Percentiles rank a stretch among this genome's conserved stretches.
phyloP scores from a whole-genome alignment of 2,329 filamentous ascomycete genomes.

The Fusarium heterosporum region DNA sequence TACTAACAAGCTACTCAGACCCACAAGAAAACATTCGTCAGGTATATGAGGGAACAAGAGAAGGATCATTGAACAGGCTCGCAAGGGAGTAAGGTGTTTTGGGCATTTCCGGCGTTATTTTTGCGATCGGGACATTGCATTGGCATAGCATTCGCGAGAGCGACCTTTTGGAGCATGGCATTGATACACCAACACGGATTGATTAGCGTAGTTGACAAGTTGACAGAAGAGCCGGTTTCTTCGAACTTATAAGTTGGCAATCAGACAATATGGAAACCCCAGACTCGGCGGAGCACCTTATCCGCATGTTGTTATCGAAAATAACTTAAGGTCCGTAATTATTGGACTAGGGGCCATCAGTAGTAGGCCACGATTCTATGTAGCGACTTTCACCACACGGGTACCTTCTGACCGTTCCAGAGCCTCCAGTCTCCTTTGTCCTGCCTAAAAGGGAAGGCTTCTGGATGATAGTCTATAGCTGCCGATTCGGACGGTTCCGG shows the following conservation, averaged over 20 bases:
- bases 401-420: not conserved
- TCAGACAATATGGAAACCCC: conserved; percentile 8
- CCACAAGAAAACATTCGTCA: conserved; percentile 97
- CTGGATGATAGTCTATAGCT: conserved; percentile 24
- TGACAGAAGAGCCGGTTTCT: conserved; percentile 7
- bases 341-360: no score
- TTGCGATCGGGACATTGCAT: conserved; percentile 27
- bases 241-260: conserved; percentile 3
- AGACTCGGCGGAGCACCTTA: not conserved
- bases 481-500: conserved; percentile 34
- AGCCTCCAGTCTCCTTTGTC: conserved; percentile 8
- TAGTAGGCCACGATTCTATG: no score
- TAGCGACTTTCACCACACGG: not conserved
- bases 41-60: conserved; percentile 88
- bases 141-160: conserved; percentile 27
- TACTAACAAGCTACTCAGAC: conserved; percentile 60
- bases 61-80: conserved; percentile 53
- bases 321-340: not conserved
- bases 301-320: not conserved
- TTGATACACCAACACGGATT: conserved; percentile 8
- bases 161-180: conserved; percentile 27
- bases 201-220: conserved; percentile 7
- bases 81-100: conserved; percentile 13
- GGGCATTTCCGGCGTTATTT: conserved; percentile 19
- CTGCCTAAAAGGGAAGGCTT: conserved; percentile 39